Evolutionary conservation across 2,329 filamentous ascomycete genomes (phyloP), one percentile per base, ranked within the genome.

Genomic region (Sporothrix sp.): DNA sequence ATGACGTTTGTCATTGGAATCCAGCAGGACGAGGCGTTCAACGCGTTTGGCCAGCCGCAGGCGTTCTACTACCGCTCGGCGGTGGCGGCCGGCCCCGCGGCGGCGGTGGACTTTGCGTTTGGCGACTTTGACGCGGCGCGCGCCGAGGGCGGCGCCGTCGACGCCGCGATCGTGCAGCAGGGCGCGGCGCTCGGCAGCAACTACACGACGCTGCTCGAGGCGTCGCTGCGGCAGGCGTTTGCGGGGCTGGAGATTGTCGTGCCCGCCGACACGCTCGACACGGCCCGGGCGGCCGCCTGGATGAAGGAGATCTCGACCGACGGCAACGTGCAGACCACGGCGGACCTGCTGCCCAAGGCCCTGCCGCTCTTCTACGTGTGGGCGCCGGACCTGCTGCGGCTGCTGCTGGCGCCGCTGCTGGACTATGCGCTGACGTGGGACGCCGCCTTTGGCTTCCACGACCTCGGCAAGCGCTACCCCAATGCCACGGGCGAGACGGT

Each of bases 301-400:
- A 51, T 51, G 49, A 51, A 51, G 33, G 49, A 51, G 33, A 51
- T 51, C 14, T 51, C 49, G 4, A 45, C 49, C 6, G 49, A 51
- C 36, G 49, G 49, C 21, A 51, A 51, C 13, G 33, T 51, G 13
- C 35, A 45, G 20, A 51, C 49, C 18, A 32, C 44, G 10, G 49
- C 49, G 3, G 49, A 51, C 21, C 42, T 51, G n/a, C 35, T 51
- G 25, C 49, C 49, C 23, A 51, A 51, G 32, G 49, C 49, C 11
- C 47, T 28, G 25, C 49, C 49, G 21, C 21, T 44, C 23, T 51
- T 51, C 33, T 51, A 51, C 5, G 40, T 51, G 10, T 28, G 46
- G 3, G 35, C 33, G n/a, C 49, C 49, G 4, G 49, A 51, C 18
- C 30, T 38, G 8, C 46, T 51, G 49, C 32, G 49, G 2, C 28